Percentiles rank a stretch among this genome's conserved stretches.
Evolutionary conservation across 2,329 filamentous ascomycete genomes (phyloP).

Genomic region (Emergomyces orientalis): DNA sequence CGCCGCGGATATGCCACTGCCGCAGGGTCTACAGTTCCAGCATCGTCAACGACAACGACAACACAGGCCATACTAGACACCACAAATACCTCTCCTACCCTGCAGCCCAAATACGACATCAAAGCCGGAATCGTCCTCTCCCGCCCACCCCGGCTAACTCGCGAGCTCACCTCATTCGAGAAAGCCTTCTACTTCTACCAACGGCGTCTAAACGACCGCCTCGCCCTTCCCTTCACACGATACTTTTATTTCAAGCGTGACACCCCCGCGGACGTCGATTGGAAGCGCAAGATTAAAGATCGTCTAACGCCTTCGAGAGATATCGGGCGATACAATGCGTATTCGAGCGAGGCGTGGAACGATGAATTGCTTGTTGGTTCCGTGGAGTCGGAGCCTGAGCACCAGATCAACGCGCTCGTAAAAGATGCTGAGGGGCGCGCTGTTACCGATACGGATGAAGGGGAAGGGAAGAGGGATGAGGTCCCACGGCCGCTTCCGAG

Average conservation of each 20-base stretch:
- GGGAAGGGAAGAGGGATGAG: slow-evolving; percentile 44
- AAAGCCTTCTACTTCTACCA: slow-evolving; percentile 94
- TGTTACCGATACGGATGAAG: slow-evolving; percentile 23
- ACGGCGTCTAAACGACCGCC: slow-evolving; percentile 87
- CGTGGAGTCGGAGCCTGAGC: slow-evolving; percentile 52
- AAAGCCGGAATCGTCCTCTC: slow-evolving; percentile 71
- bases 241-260: slow-evolving; percentile 93
- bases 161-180: slow-evolving; percentile 76
- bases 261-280: slow-evolving; percentile 75
- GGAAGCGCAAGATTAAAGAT: slow-evolving; percentile 74
- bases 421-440: slow-evolving; percentile 57
- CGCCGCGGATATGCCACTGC: slow-evolving; percentile 35
- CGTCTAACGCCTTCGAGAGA: slow-evolving; percentile 72
- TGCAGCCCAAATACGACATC: slow-evolving; percentile 36
- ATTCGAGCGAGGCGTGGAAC: slow-evolving; percentile 70
- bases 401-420: slow-evolving; percentile 59
- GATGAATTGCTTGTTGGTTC: slow-evolving; percentile 79
- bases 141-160: slow-evolving; percentile 77
- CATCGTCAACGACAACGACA: slow-evolving; percentile 19
- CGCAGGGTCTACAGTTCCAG: slow-evolving; percentile 27
- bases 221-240: slow-evolving; percentile 75
- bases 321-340: slow-evolving; percentile 73
- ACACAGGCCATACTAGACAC: slow-evolving; percentile 14
- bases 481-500: slow-evolving; percentile 63
- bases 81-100: slow-evolving; percentile 21